These are phyloP conservation scores for Bacidia gigantensis DNA, from an alignment of 495 filamentous ascomycete species.

Conservation along the genomic window DNA sequence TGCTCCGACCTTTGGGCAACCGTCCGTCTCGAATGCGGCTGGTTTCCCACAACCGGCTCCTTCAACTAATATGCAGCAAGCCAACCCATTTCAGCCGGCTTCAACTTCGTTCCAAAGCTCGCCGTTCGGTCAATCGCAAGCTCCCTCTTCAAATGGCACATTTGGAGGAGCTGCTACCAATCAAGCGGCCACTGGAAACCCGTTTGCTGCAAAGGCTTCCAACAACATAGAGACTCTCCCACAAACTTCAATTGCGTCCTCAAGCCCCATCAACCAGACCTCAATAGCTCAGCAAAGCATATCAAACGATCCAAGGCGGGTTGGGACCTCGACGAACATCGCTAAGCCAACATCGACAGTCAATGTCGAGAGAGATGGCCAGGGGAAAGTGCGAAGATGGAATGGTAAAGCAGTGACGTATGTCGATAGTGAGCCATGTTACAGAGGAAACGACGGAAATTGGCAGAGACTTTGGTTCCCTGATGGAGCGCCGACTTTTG, in stretches of 20 bases:
- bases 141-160: slow-evolving; percentile 4
- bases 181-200: slow-evolving; percentile 5
- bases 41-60: slow-evolving; percentile 13
- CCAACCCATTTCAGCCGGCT: slow-evolving; percentile 6
- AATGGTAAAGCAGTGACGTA: slow-evolving; percentile 44
- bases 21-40: slow-evolving; percentile 7
- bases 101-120: neutral
- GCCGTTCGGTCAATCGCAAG: slow-evolving; percentile 21
- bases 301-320: neutral
- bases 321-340: neutral
- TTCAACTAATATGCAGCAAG: slow-evolving; percentile 22
- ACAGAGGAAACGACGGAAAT: slow-evolving; percentile 33
- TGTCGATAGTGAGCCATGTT: slow-evolving; percentile 36
- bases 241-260: slow-evolving; percentile 10
- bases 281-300: slow-evolving; percentile 18
- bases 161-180: slow-evolving; percentile 15
- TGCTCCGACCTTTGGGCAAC: slow-evolving; percentile 25
- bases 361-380: slow-evolving; percentile 3
- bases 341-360: slow-evolving; percentile 1
- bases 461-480: slow-evolving; percentile 54
- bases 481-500: slow-evolving; percentile 48
- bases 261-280: slow-evolving; percentile 27
- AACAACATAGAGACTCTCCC: neutral
- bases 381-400: slow-evolving; percentile 29
- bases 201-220: slow-evolving; percentile 19